Base-by-base conservation (phyloP, 176 grass and related monocot species). In the Avena sativa region DNA sequence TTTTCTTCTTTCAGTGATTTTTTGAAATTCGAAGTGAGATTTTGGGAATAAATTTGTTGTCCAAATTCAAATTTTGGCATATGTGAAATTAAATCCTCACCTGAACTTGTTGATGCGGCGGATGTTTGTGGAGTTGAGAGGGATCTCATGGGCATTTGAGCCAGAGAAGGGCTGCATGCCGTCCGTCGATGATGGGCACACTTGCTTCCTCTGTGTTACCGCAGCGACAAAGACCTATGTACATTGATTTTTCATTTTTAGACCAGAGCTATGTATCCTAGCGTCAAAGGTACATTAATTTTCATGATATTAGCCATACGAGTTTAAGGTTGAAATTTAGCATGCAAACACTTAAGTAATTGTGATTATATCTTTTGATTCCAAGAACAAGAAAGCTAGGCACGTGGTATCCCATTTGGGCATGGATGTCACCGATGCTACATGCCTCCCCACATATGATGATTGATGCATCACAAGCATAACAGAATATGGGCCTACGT, bases 191-290 rank as follows among this genome's bases (percentile, higher is more conserved):
- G 95, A 91, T 55, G 91, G 93, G 87, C 95, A 95, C 56, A 95
- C 83, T 43, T 97, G 95, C 77, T 97, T 95, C 71, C 95, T 93
- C 71, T 97, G 93, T 25, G 76, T 90, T 48, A 95, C 87, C 16
- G 95, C 91, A 7, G 91, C 95, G 4, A 97, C 87, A 40, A 97
- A 89, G 11, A 97, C 95, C 95, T 97, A 62, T 0, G 0, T 30
- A 32, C 49, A 32, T 55, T 32, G 74, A 76, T 74, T 49, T 50
- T 50, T 51, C 12, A 51, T 16, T 17, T 51, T 75, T 51, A 75
- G 47, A 28, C 72, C 50, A 70, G 5, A 19, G 6, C 4, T 15
- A 20, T 20, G 15, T 20, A 70, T 69, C 14, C 34, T 70, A 43
- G 34, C 67, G 8, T 38, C 14, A 38, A 17, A 9, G 28, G 32